These are phyloP conservation scores for Lactifluus volemus DNA, from an alignment of 768 basidiomycete species.

Conservation along the genomic window DNA sequence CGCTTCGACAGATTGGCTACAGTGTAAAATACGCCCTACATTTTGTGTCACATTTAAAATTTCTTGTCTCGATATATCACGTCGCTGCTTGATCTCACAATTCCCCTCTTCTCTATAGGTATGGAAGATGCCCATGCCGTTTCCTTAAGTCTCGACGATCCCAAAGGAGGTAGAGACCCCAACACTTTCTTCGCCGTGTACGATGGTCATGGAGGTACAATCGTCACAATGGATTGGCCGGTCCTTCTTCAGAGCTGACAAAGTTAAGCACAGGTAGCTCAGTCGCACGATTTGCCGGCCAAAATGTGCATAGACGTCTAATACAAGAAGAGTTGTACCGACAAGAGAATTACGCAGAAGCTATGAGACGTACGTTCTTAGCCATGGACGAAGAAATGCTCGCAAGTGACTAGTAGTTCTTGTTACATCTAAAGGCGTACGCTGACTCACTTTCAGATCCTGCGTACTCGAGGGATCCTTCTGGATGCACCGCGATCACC, in stretches of 20 bases:
- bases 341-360: constrained; percentile 58
- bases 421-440: background rate
- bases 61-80: background rate
- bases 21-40: background rate
- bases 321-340: constrained; percentile 64
- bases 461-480: constrained; percentile 81
- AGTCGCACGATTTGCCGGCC: constrained; percentile 82
- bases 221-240: constrained; percentile 2
- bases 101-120: constrained; percentile 38
- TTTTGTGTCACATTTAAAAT: background rate
- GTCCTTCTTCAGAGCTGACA: constrained; percentile 2
- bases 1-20: background rate
- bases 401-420: constrained; percentile 44
- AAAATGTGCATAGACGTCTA: constrained; percentile 73
- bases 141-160: constrained; percentile 58
- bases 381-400: constrained; percentile 93
- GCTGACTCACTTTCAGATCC: constrained; percentile 47
- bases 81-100: constrained; percentile 17
- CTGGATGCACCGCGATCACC: constrained; percentile 93
- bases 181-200: constrained; percentile 95
- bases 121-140: constrained; percentile 96
- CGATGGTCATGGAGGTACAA: constrained; percentile 93
- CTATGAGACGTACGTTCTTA: constrained; percentile 83
- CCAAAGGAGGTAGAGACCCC: constrained; percentile 28
- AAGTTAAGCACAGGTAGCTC: constrained; percentile 47